Evolutionary conservation across 192 early-diverging fungal species (phyloP).

Genomic region (Phycomyces nitens): DNA sequence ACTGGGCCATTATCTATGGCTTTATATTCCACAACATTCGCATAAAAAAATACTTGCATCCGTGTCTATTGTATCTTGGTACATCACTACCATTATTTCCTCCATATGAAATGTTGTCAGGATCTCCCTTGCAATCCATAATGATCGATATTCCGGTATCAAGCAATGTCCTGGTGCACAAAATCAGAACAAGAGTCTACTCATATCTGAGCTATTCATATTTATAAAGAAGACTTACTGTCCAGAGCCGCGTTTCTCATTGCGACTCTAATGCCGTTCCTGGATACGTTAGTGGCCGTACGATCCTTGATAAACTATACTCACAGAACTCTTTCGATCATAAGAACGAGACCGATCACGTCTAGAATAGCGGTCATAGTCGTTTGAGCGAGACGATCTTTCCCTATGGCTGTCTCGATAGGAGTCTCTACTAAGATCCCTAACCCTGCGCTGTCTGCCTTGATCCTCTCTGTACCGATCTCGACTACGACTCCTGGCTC

Average conservation of each 20-base stretch:
- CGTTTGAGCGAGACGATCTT: background rate
- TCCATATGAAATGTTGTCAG: background rate
- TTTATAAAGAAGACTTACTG: too few species aligned
- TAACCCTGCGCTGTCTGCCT: background rate
- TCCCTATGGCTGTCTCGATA: background rate
- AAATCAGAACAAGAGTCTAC: background rate
- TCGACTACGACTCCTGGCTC: background rate
- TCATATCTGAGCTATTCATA: background rate
- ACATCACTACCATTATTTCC: background rate
- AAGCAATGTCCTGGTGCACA: background rate
- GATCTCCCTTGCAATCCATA: background rate
- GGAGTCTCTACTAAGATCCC: background rate
- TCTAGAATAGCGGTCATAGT: too few species aligned
- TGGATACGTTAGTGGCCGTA: too few species aligned
- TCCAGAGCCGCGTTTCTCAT: too few species aligned
- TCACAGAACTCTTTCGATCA: too few species aligned
- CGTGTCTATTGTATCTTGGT: background rate
- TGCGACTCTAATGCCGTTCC: too few species aligned
- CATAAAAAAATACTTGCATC: background rate
- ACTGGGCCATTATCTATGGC: background rate
- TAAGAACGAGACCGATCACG: too few species aligned
- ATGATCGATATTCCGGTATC: background rate
- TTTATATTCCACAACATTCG: background rate
- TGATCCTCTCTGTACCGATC: background rate
- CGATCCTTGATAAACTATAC: too few species aligned